Evolutionary conservation across 2,329 filamentous ascomycete species (phyloP).

Genomic region (Monilinia aucupariae): DNA sequence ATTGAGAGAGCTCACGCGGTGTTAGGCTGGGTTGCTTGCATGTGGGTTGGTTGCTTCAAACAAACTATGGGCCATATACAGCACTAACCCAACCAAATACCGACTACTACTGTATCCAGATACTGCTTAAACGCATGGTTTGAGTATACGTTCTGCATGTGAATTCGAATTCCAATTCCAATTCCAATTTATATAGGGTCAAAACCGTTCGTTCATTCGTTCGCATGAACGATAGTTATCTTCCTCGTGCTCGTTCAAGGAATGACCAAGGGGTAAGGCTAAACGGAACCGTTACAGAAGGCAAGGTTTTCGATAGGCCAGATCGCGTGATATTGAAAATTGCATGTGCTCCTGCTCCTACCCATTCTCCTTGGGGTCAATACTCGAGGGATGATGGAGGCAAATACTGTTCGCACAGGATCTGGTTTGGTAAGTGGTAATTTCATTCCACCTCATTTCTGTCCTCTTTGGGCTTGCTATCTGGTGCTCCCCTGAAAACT

Average conservation of each 20-base stretch:
- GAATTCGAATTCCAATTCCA: too few relatives aligned
- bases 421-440: not conserved
- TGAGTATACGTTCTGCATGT: too few relatives aligned
- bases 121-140: not conserved
- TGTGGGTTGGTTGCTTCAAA: too few relatives aligned
- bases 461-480: not conserved
- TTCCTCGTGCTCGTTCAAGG: not conserved
- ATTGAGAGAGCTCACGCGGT: too few relatives aligned
- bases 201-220: not conserved
- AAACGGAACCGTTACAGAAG: too few relatives aligned
- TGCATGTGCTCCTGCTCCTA: not conserved
- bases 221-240: not conserved
- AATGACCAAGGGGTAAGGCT: not conserved
- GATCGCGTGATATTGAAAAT: conserved; percentile 6
- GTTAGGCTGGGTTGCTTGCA: too few relatives aligned
- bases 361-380: not conserved
- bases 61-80: too few relatives aligned
- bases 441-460: not conserved
- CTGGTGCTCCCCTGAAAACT: not conserved
- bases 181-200: not conserved
- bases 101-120: too few relatives aligned
- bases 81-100: too few relatives aligned
- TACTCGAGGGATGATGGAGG: not conserved
- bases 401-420: not conserved
- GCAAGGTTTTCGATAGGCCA: not conserved